Conservation (phyloP, 208 protist species). For the Trypanosoma cruzi region DNA sequence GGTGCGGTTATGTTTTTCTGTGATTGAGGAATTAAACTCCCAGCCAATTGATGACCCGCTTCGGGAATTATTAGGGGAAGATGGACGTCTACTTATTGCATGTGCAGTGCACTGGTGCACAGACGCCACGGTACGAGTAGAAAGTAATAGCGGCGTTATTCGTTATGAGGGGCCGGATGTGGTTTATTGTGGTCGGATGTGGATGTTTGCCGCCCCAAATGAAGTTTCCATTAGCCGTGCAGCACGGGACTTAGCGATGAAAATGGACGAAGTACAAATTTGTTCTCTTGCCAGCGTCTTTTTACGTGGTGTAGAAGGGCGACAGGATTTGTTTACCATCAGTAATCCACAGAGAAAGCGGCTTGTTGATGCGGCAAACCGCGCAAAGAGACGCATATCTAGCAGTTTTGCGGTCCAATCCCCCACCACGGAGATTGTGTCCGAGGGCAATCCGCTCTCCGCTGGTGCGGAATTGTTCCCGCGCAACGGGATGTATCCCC, state of each 20-base stretch:
- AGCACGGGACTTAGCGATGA: not conserved
- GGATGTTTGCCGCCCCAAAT: slow-evolving; percentile 71
- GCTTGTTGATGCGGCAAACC: slow-evolving; percentile 33
- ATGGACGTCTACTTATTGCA: slow-evolving; percentile 50
- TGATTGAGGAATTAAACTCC: slow-evolving; percentile 59
- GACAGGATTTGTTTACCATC: slow-evolving; percentile 61
- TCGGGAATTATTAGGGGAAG: slow-evolving; percentile 54
- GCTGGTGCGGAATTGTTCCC: not conserved
- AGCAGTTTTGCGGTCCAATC: not conserved
- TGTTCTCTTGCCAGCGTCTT: slow-evolving; percentile 41
- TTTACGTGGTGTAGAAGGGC: slow-evolving; percentile 51
- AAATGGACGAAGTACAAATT: slow-evolving; percentile 14
- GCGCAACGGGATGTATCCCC: not conserved
- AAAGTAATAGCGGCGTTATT: slow-evolving; percentile 29
- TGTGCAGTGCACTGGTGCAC: slow-evolving; percentile 86
- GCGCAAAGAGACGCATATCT: slow-evolving; percentile 35
- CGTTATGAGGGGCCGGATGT: slow-evolving; percentile 78
- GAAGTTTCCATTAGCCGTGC: slow-evolving; percentile 45
- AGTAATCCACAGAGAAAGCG: slow-evolving; percentile 33
- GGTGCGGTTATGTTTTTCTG: slow-evolving; percentile 59
- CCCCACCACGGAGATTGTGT: too few species aligned
- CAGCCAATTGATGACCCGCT: slow-evolving; percentile 58
- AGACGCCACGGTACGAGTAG: slow-evolving; percentile 53
- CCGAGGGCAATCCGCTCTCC: not conserved
- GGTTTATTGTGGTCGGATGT: slow-evolving; percentile 65